These are phyloP conservation scores for Chlamydomonas asymmetrica DNA, from an alignment of 139 green algal genomes.

Conservation along the genomic window DNA sequence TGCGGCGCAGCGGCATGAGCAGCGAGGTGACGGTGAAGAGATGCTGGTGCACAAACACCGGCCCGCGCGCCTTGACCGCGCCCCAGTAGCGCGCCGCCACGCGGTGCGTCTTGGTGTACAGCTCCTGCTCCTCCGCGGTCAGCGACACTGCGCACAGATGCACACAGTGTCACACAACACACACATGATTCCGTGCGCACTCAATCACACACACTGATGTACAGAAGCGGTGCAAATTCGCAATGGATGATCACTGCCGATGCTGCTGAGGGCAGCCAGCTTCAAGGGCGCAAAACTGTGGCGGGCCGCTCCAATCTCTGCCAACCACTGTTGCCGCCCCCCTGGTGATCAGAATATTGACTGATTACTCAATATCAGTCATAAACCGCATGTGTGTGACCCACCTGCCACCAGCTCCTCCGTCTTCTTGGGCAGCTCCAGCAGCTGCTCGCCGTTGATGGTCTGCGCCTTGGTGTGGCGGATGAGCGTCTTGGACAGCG, in stretches of 20 bases:
- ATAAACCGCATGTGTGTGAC: too few relatives aligned
- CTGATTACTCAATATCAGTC: too few relatives aligned
- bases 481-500: conserved; percentile 50
- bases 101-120: conserved; percentile 54
- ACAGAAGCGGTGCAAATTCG: too few relatives aligned
- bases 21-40: conserved; percentile 73
- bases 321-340: too few relatives aligned
- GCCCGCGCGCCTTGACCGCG: conserved; percentile 25
- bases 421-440: conserved; percentile 66
- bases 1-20: conserved; percentile 69
- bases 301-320: too few relatives aligned
- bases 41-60: conserved; percentile 41
- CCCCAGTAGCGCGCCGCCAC: conserved; percentile 14
- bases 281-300: too few relatives aligned
- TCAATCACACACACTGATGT: too few relatives aligned
- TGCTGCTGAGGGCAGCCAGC: too few relatives aligned
- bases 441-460: conserved; percentile 52
- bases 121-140: conserved; percentile 41
- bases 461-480: conserved; percentile 75
- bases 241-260: too few relatives aligned
- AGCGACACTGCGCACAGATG: conserved; percentile 52
- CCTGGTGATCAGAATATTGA: too few relatives aligned
- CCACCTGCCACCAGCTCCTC: conserved; percentile 59
- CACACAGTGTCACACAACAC: too few relatives aligned
- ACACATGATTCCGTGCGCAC: too few relatives aligned